phyloP scores from a whole-genome alignment of 2,329 filamentous ascomycete species.

The Trichoderma breve region DNA sequence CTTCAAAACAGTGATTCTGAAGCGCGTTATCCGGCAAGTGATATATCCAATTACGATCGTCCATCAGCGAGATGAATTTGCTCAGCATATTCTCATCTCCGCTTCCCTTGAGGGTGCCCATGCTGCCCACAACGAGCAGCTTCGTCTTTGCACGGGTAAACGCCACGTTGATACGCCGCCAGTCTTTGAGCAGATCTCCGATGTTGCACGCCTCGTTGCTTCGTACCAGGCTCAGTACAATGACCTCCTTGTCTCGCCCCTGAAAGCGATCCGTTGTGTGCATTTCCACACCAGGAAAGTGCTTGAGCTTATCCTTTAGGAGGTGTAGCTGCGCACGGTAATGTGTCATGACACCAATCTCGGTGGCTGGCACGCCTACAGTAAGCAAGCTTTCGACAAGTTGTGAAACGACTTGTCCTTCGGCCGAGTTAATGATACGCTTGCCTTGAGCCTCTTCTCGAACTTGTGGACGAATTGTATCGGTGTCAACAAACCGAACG shows the following conservation, averaged over 20 bases:
- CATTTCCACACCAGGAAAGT: slow-evolving; percentile 71
- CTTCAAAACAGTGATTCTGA: slow-evolving; percentile 67
- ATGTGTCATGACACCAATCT: slow-evolving; percentile 94
- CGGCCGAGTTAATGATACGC: slow-evolving; percentile 83
- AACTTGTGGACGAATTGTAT: slow-evolving; percentile 62
- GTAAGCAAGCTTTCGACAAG: slow-evolving; percentile 76
- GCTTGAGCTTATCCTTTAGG: slow-evolving; percentile 69
- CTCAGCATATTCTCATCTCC: slow-evolving; percentile 73
- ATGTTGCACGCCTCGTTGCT: slow-evolving; percentile 80
- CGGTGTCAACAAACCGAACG: slow-evolving; percentile 87
- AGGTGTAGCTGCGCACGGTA: slow-evolving; percentile 90
- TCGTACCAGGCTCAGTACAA: slow-evolving; percentile 83
- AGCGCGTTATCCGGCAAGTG: slow-evolving; percentile 65
- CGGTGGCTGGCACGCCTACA: slow-evolving; percentile 68
- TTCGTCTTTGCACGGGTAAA: slow-evolving; percentile 93
- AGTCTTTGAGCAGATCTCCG: slow-evolving; percentile 89
- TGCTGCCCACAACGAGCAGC: slow-evolving; percentile 81
- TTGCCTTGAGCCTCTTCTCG: slow-evolving; percentile 76
- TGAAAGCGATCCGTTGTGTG: slow-evolving; percentile 97
- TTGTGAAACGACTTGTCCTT: slow-evolving; percentile 74
- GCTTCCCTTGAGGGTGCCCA: slow-evolving; percentile 71
- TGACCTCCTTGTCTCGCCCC: slow-evolving; percentile 89
- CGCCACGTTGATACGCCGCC: slow-evolving; percentile 91
- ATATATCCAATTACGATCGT: slow-evolving; percentile 74
- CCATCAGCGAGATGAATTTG: slow-evolving; percentile 74